Evolutionary conservation across 768 basidiomycete species (phyloP).

Genomic region (Hericium rajendrae): DNA sequence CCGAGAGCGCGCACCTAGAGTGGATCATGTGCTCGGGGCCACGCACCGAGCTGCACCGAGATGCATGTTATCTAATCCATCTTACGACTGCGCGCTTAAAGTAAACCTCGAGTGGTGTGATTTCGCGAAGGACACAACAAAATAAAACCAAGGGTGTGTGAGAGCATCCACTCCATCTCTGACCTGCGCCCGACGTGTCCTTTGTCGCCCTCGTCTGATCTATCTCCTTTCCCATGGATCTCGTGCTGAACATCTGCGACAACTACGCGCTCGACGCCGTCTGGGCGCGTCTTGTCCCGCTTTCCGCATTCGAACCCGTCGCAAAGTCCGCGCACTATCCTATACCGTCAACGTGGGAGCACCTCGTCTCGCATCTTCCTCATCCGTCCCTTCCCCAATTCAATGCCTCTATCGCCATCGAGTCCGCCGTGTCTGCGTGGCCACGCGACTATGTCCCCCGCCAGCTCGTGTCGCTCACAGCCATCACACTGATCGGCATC

Average conservation of each 20-base stretch:
- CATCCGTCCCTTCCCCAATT: slow-evolving; percentile 37
- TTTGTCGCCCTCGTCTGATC: neutral
- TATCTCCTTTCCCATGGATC: slow-evolving; percentile 53
- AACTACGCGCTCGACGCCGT: slow-evolving; percentile 64
- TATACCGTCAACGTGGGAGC: slow-evolving; percentile 39
- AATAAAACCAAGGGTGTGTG: neutral
- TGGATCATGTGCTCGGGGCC: too few species aligned
- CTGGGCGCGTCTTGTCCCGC: slow-evolving; percentile 70
- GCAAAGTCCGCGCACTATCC: slow-evolving; percentile 16
- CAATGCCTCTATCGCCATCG: slow-evolving; percentile 16
- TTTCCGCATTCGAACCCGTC: slow-evolving; percentile 21
- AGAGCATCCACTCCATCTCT: neutral
- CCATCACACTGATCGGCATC: slow-evolving; percentile 74
- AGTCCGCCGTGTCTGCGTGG: slow-evolving; percentile 57
- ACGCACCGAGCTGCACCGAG: too few species aligned
- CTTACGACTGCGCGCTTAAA: neutral
- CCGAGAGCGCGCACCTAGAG: too few species aligned
- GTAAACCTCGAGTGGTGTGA: neutral
- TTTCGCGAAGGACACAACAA: neutral
- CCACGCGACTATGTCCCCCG: slow-evolving; percentile 75
- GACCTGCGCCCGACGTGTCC: neutral
- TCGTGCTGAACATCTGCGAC: slow-evolving; percentile 66
- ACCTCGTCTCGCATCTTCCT: slow-evolving; percentile 45
- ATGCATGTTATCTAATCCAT: neutral
- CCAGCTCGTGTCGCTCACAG: slow-evolving; percentile 61